phyloP scores from a whole-genome alignment of 164 flowering plant species.

The Akebia trifoliata region DNA sequence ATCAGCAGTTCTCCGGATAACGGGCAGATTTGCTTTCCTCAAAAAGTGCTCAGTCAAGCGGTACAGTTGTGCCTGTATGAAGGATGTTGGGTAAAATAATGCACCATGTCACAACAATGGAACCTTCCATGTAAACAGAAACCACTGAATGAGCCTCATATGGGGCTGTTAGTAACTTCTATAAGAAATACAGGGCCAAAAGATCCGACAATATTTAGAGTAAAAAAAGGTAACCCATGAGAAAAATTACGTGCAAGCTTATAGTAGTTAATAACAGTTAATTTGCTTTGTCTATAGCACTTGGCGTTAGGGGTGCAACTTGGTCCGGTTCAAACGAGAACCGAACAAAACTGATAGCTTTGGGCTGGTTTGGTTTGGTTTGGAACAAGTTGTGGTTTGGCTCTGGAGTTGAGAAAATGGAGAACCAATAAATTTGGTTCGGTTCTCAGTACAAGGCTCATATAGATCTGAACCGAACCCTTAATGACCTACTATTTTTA shows the following conservation, averaged over 20 bases:
- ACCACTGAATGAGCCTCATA: background rate
- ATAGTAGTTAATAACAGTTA: too few species aligned
- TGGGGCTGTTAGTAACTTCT: background rate
- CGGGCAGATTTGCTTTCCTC: conserved; percentile 58
- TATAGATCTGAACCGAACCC: too few species aligned
- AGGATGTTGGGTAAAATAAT: background rate
- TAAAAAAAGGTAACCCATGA: background rate
- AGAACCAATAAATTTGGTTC: too few species aligned
- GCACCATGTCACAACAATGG: background rate
- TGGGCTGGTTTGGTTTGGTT: too few species aligned
- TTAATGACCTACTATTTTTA: too few species aligned
- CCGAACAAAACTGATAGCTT: too few species aligned
- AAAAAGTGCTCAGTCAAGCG: conserved; percentile 79
- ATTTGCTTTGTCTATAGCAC: too few species aligned
- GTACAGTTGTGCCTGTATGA: conserved; percentile 76
- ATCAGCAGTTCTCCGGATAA: conserved; percentile 63
- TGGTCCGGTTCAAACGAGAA: too few species aligned
- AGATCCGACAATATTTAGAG: background rate
- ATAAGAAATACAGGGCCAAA: background rate
- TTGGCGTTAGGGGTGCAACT: too few species aligned
- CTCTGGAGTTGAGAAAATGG: too few species aligned
- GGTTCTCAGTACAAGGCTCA: too few species aligned
- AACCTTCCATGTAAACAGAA: background rate
- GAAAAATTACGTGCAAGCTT: background rate
- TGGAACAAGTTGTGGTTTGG: too few species aligned